Base-by-base conservation (phyloP, 2,329 filamentous ascomycete genomes). In the Diaporthe citriasiana region DNA sequence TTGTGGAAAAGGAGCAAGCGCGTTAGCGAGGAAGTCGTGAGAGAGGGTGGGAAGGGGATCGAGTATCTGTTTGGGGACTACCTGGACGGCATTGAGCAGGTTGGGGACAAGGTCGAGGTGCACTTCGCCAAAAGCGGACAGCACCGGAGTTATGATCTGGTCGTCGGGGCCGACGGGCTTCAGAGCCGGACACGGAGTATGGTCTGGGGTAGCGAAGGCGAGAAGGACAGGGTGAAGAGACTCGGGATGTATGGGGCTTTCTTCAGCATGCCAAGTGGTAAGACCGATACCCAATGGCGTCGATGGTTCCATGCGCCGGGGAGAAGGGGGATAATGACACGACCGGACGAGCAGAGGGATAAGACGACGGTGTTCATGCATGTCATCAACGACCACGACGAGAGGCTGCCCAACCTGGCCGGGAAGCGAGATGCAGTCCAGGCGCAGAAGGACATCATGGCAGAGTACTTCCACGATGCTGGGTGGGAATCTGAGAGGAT, bases 131-230 rank as follows among this genome's bases (percentile, higher is more conserved):
- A 89, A 45, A 74, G 76, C 72, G 87, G 87, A 0, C 76, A 79
- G 5, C 79, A 74, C 3, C 81, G 81, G 9, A 78, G 77, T 0
- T 91, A 84, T 75, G 89, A 91, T 77, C 75, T 91, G 0, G 80
- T 91, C 0, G 83, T 91, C 56, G 89, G 86, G 15, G 88, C 89
- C 4, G 89, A 91, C 76, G 89, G 89, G 0, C 85, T 87, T 45
- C 82, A 84, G 12, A 90, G 87, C 4, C 83, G 82, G 40, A 85
- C 87, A n/a, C 83, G 87, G 12, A 82, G 79, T n/a, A 78, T 81
- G 53, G 80, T 84, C 7, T 78, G 83, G 76, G 80, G 81, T 13
- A 73, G 77, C 12, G 78, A 78, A 5, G 77, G 77, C 10, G 78
- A 79, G 25, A 73, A 79, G 1, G 76, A 77, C 4, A 69, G 77